Conservation (phyloP, 257 asterid species). For the Anisodus tanguticus region DNA sequence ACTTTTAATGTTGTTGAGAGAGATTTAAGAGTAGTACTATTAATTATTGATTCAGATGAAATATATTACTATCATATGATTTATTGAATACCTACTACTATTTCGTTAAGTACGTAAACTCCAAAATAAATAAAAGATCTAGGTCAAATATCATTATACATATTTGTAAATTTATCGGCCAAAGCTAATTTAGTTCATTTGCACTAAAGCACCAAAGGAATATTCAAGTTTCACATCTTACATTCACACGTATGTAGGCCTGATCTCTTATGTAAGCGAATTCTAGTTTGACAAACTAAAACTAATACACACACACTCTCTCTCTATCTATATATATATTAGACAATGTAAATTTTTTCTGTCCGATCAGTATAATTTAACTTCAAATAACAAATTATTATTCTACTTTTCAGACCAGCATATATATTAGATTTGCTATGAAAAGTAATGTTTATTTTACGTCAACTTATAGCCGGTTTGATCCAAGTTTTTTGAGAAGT, state of each 20-base stretch:
- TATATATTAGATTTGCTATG: no score
- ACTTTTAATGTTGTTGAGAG: not conserved
- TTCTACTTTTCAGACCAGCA: no score
- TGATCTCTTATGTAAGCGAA: not conserved
- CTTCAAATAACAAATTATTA: no score
- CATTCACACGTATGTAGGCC: not conserved
- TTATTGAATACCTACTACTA: not conserved
- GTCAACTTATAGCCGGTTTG: no score
- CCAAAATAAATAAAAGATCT: not conserved
- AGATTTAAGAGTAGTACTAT: not conserved
- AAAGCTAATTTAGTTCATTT: not conserved
- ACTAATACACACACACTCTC: no score
- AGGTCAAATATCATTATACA: not conserved
- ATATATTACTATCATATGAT: not conserved
- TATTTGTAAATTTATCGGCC: not conserved
- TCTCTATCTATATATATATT: no score
- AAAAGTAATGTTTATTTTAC: no score
- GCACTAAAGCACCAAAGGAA: not conserved
- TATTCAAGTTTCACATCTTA: not conserved
- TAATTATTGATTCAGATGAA: not conserved
- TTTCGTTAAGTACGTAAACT: not conserved
- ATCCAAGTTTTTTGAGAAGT: no score
- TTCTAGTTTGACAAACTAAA: constrained; percentile 12
- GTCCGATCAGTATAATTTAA: no score
- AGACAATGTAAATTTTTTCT: no score